A percentile compares a stretch with the other conserved stretches of the same genome.
phyloP scores from a whole-genome alignment of 768 basidiomycete genomes.

The Lactifluus subvellereus region DNA sequence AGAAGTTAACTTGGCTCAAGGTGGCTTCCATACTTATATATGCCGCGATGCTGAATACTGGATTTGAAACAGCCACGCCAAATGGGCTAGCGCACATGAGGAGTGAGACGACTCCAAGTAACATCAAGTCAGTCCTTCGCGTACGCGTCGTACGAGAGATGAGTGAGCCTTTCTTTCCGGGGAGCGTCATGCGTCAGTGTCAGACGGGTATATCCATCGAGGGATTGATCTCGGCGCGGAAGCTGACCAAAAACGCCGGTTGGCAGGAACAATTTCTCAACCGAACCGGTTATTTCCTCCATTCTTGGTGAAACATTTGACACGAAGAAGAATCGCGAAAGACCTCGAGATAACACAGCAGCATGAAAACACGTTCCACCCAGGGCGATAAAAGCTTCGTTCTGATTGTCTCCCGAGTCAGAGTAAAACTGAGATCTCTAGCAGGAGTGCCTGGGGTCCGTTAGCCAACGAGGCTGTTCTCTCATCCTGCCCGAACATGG shows the following conservation, averaged over 20 bases:
- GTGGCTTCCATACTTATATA: conserved; percentile 17
- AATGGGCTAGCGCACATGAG: background rate
- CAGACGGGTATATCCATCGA: background rate
- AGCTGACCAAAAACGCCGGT: background rate
- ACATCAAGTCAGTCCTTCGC: background rate
- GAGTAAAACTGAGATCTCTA: background rate
- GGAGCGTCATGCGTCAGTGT: background rate
- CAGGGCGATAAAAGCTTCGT: background rate
- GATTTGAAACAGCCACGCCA: background rate
- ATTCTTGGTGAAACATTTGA: background rate
- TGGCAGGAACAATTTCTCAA: background rate
- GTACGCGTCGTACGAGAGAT: too few relatives aligned
- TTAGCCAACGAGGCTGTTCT: background rate
- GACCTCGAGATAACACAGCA: background rate
- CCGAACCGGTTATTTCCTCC: conserved; percentile 11
- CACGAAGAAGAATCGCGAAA: background rate
- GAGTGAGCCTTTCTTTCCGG: background rate
- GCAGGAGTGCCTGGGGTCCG: conserved; percentile 13
- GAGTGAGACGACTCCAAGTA: background rate
- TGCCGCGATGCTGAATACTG: background rate
- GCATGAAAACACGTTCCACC: background rate
- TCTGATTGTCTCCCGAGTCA: background rate
- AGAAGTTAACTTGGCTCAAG: background rate
- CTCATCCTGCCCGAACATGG: conserved; percentile 12
- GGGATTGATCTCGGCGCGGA: conserved; percentile 6